A percentile compares a stretch with the other conserved stretches of the same genome.
phyloP scores from a whole-genome alignment of 2,329 filamentous ascomycete genomes.

The Fusarium circinatum region DNA sequence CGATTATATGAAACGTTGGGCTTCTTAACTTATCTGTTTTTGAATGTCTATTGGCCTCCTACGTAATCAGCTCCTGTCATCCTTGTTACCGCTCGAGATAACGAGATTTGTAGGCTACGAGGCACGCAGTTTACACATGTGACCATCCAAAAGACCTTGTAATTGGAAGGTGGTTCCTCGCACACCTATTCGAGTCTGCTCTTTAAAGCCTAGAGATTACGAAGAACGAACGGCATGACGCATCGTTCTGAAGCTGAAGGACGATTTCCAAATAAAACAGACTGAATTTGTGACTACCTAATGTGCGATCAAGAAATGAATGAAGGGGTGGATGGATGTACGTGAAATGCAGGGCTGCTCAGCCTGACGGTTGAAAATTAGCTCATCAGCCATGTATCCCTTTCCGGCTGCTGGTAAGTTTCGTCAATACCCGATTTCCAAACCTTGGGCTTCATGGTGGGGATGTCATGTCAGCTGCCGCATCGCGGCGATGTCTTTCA shows the following conservation, averaged over 20 bases:
- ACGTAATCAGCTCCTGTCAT: neutral
- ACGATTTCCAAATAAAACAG: conserved; percentile 23
- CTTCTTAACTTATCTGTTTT: neutral
- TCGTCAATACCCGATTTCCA: neutral
- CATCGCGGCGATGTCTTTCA: neutral
- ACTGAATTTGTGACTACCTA: conserved; percentile 43
- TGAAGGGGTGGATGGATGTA: conserved; percentile 19
- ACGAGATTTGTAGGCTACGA: conserved; percentile 3
- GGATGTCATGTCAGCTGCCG: neutral
- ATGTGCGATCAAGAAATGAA: conserved; percentile 35
- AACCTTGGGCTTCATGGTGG: neutral
- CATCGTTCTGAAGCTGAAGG: neutral
- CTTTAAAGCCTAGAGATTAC: neutral
- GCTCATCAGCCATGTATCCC: conserved; percentile 6
- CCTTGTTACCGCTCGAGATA: neutral
- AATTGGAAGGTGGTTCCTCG: conserved; percentile 12
- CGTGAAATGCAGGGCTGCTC: conserved; percentile 12
- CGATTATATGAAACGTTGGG: neutral
- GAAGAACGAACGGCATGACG: neutral
- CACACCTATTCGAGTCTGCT: conserved; percentile 11
- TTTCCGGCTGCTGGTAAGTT: neutral
- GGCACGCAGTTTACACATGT: conserved; percentile 18
- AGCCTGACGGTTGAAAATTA: conserved; percentile 1
- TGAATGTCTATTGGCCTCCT: neutral
- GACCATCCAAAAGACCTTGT: conserved; percentile 15